These are phyloP conservation scores for Xylaria sp. DNA, from an alignment of 2,329 filamentous ascomycete genomes.

Conservation along the genomic window DNA sequence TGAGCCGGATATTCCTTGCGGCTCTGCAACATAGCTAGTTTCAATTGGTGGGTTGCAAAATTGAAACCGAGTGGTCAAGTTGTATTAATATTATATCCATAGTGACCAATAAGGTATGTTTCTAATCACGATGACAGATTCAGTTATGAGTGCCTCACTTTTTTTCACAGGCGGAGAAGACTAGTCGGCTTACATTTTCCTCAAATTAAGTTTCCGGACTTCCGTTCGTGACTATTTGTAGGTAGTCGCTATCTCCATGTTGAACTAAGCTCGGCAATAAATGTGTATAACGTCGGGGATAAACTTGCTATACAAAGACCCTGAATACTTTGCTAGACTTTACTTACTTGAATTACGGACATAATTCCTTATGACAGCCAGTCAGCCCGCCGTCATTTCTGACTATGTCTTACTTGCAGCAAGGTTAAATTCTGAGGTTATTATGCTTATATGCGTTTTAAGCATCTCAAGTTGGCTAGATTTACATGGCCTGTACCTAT, in stretches of 20 bases:
- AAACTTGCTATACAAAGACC: background rate
- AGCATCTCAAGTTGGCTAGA: background rate
- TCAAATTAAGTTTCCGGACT: background rate
- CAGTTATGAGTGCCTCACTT: background rate
- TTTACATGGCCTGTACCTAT: background rate
- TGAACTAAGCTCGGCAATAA: background rate
- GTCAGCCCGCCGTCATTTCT: background rate
- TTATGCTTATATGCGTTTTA: background rate
- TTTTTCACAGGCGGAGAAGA: background rate
- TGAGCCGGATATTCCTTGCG: background rate
- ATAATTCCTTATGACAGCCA: background rate
- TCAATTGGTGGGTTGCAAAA: background rate
- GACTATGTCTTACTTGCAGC: background rate
- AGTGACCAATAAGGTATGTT: background rate
- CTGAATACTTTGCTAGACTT: background rate
- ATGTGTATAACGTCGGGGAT: background rate
- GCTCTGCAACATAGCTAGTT: background rate
- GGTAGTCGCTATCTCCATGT: background rate
- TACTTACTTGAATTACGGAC: background rate
- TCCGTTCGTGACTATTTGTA: background rate
- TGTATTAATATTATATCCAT: background rate
- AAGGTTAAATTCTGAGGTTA: slow-evolving; percentile 12
- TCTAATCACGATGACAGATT: background rate
- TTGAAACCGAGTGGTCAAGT: background rate
- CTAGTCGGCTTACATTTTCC: background rate